Evolutionary conservation across 495 filamentous ascomycete species (phyloP), one percentile per base, ranked within the genome.

Genomic region (Penicillium diatomitis): DNA sequence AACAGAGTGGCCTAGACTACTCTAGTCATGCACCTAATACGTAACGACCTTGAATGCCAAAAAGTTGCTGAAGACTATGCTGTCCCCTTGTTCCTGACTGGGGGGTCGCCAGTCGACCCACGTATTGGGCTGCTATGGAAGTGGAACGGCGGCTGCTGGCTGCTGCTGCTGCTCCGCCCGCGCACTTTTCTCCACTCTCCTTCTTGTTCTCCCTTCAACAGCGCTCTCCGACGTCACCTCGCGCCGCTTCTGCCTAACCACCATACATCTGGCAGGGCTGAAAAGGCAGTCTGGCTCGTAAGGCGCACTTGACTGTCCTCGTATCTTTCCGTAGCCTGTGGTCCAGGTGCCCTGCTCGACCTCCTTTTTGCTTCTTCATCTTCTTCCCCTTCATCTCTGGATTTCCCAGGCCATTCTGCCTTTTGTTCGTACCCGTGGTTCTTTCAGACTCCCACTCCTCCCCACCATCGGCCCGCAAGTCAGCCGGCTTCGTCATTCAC

Each of bases 401-500:
- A 29, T 31, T 8, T 32, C 5, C 38, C 30, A 47, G 8, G 28
- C 42, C 27, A 35, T 11, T 44, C 47, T 27, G 40, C 41, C 46
- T 45, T 28, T 11, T 10, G 28, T 38, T 8, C n/a, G 30, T 9
- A 41, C 39, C 55, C 52, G 51, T 56, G 53, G 53, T 55, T 63
- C 50, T 30, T 48, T 20, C 20, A 1, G 20, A 20, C 20, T 20
- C 36, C 8, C 30, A 32, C 44, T 50, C 48, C 54, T 58, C 51
- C 52, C 50, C 29, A 49, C 42, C 45, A 48, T 31, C 52, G 57
- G 60, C 50, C 51, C 51, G 56, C 47, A 46, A 64, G 61, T 64
- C 61, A 62, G 61, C 61, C 58, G 58, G 55, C 44, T 47, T 54
- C 54, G 56, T 60, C 58, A 64, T 62, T 58, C 61, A 64, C 61